Conservation (phyloP, 495 filamentous ascomycete genomes). For the Penicillium canescens region DNA sequence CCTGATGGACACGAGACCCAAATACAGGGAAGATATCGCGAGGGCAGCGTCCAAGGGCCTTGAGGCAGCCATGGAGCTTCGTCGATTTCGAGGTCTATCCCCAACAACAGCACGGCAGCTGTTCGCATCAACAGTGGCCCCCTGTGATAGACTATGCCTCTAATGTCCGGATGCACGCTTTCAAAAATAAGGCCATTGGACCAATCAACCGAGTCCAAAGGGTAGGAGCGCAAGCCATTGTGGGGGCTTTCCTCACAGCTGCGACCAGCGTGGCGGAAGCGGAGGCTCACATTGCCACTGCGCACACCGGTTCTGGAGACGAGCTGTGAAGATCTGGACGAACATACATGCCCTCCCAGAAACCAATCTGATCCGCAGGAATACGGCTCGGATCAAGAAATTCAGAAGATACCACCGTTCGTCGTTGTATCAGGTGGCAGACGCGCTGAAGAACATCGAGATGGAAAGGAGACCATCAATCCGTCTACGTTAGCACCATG, state of each 20-base stretch:
- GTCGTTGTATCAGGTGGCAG: no score
- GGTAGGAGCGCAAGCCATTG: conserved; percentile 32
- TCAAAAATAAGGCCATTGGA: conserved; percentile 17
- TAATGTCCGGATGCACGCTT: conserved; percentile 28
- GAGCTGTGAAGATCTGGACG: conserved; percentile 23
- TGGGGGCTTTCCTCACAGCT: conserved; percentile 22
- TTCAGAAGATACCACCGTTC: no score
- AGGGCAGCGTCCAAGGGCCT: conserved; percentile 28
- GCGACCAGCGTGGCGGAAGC: conserved; percentile 9
- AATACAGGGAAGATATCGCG: conserved; percentile 23
- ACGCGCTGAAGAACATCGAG: no score
- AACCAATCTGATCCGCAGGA: conserved; percentile 24
- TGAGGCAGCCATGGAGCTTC: conserved; percentile 24
- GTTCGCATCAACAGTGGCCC: conserved; percentile 21
- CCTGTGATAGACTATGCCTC: conserved; percentile 28
- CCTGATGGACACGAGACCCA: conserved; percentile 20
- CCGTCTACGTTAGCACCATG: no score
- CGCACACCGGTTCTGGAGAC: conserved; percentile 19
- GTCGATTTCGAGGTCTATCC: conserved; percentile 22
- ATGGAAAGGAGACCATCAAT: no score
- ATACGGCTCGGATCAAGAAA: conserved; percentile 10
- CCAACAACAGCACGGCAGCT: conserved; percentile 23
- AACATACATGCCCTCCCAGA: conserved; percentile 21
- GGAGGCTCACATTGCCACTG: conserved; percentile 17
- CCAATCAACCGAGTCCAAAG: conserved; percentile 26